Evolutionary conservation across 2,329 filamentous ascomycete genomes (phyloP).

Genomic region (Colletotrichum orbiculare): DNA sequence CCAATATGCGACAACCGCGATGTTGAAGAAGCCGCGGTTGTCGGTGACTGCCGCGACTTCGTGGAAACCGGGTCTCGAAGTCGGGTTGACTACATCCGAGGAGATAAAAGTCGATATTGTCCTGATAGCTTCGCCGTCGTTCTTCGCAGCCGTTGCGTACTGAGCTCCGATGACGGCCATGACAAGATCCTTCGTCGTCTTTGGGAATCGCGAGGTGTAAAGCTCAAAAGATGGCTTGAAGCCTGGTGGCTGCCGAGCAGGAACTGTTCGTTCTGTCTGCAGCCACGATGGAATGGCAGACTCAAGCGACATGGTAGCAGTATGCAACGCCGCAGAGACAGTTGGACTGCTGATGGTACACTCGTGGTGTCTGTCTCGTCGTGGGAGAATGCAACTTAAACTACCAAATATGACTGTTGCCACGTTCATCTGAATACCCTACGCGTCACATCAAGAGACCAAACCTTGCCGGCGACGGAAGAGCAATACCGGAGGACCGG

Average conservation of each 20-base stretch:
- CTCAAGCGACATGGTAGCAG: constrained; percentile 7
- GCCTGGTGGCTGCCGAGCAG: constrained; percentile 3
- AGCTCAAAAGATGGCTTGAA: constrained; percentile 26
- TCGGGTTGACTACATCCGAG: not conserved
- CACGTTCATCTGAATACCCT: too few relatives aligned
- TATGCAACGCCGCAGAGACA: too few relatives aligned
- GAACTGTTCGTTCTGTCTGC: not conserved
- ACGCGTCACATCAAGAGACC: too few relatives aligned
- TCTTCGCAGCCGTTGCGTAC: constrained; percentile 2
- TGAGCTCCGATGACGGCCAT: constrained; percentile 35
- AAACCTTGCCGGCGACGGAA: too few relatives aligned
- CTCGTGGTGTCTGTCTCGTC: too few relatives aligned
- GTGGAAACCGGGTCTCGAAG: constrained; percentile 5
- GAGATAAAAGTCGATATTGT: constrained; percentile 23
- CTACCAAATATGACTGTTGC: too few relatives aligned
- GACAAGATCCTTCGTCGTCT: constrained; percentile 25
- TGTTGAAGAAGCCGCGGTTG: constrained; percentile 28
- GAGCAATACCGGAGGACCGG: not conserved
- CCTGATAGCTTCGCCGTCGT: constrained; percentile 11
- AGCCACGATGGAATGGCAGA: constrained; percentile 19
- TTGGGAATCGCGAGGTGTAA: constrained; percentile 34
- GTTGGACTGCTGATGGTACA: too few relatives aligned
- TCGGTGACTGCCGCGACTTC: constrained; percentile 33
- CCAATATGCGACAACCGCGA: constrained; percentile 52
- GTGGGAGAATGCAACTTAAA: too few relatives aligned